phyloP scores from a whole-genome alignment of 192 early-diverging fungal genomes.

The Glomus cerebriforme region DNA sequence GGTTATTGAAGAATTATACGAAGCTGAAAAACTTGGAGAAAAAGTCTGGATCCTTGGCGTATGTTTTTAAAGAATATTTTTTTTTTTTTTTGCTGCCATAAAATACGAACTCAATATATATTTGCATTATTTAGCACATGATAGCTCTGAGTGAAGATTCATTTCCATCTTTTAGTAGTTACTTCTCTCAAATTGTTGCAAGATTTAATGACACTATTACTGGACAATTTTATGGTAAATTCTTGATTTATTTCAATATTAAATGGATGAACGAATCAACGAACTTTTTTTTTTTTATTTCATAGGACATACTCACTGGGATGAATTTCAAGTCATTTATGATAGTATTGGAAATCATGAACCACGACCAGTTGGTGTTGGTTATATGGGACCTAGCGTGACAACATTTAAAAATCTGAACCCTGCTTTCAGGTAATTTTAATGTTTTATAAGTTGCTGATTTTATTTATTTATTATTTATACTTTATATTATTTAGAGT shows the following conservation, averaged over 20 bases:
- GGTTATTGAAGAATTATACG: conserved; percentile 51
- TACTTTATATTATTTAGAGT: not conserved
- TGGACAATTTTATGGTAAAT: conserved; percentile 20
- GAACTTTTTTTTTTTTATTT: not conserved
- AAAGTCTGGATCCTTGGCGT: conserved; percentile 60
- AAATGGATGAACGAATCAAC: not conserved
- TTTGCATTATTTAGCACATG: conserved; percentile 8
- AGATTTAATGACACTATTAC: conserved; percentile 7
- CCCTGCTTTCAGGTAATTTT: conserved; percentile 10
- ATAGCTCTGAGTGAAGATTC: not conserved
- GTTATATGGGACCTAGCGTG: conserved; percentile 7
- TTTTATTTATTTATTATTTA: not conserved
- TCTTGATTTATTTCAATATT: not conserved
- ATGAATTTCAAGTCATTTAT: conserved; percentile 17
- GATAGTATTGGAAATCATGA: not conserved
- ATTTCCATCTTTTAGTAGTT: not conserved
- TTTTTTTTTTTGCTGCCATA: not conserved
- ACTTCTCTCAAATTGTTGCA: conserved; percentile 7
- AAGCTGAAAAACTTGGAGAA: conserved; percentile 54
- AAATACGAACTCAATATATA: not conserved
- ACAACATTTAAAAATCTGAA: conserved; percentile 16
- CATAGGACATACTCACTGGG: conserved; percentile 17
- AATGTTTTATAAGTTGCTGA: too few species aligned
- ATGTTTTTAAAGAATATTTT: not conserved
- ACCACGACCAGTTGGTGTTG: not conserved